These are phyloP conservation scores for Pseudevernia furfuracea DNA, from an alignment of 495 filamentous ascomycete genomes.

Conservation along the genomic window DNA sequence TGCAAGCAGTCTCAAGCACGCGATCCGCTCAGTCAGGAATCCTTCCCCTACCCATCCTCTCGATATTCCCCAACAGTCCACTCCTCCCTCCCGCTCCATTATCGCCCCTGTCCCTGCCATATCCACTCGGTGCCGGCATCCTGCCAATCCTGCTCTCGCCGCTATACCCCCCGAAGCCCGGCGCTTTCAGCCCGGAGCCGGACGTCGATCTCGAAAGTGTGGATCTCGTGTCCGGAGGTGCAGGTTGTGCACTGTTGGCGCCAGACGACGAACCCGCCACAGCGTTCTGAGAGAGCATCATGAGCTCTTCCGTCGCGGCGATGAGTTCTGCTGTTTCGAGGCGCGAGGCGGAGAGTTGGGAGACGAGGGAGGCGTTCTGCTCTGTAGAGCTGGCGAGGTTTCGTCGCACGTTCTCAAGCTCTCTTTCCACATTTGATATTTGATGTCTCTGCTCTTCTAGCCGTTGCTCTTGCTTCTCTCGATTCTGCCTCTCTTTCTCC, in stretches of 20 bases:
- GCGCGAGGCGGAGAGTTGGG: slow-evolving; percentile 64
- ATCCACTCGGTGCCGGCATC: slow-evolving; percentile 12
- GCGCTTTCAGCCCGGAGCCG: slow-evolving; percentile 29
- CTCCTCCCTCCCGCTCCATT: slow-evolving; percentile 31
- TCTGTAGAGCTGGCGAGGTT: slow-evolving; percentile 50
- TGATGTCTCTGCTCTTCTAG: slow-evolving; percentile 50
- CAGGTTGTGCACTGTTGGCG: background rate
- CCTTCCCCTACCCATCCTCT: slow-evolving; percentile 38
- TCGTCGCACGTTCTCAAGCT: slow-evolving; percentile 55
- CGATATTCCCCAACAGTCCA: slow-evolving; percentile 41
- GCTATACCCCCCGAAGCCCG: slow-evolving; percentile 20
- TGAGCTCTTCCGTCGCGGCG: slow-evolving; percentile 86
- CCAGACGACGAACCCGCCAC: background rate
- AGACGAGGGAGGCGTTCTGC: slow-evolving; percentile 54
- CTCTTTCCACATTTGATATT: slow-evolving; percentile 56
- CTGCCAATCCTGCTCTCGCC: slow-evolving; percentile 38
- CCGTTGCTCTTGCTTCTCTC: slow-evolving; percentile 41
- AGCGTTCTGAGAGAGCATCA: slow-evolving; percentile 26
- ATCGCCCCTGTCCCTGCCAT: slow-evolving; percentile 23
- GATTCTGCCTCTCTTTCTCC: slow-evolving; percentile 26
- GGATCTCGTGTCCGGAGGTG: slow-evolving; percentile 20
- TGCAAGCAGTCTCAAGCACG: no score
- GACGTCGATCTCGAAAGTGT: slow-evolving; percentile 29
- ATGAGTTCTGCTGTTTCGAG: slow-evolving; percentile 92
- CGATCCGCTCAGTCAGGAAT: slow-evolving; percentile 14